Evolutionary conservation across 768 basidiomycete species (phyloP).

Genomic region (Pleurotus platypus): DNA sequence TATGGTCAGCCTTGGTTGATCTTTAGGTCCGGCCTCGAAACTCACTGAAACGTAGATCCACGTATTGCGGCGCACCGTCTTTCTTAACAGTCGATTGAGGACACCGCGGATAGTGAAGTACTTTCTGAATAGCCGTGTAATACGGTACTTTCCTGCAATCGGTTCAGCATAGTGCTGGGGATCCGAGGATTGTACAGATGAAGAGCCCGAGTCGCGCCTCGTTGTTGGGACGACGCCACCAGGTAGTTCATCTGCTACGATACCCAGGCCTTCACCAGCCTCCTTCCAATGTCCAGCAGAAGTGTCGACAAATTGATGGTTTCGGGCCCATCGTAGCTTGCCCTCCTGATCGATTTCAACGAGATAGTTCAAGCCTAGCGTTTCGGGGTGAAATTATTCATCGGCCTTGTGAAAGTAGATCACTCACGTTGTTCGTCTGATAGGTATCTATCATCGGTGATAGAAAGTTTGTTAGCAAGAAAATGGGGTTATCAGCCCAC

Average conservation of each 20-base stretch:
- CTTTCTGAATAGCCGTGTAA: slow-evolving; percentile 35
- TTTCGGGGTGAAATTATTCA: background rate
- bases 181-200: slow-evolving; percentile 19
- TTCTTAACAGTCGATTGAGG: slow-evolving; percentile 49
- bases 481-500: background rate
- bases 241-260: slow-evolving; percentile 36
- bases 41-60: slow-evolving; percentile 69
- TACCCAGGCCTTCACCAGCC: slow-evolving; percentile 50
- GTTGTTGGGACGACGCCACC: slow-evolving; percentile 11
- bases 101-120: slow-evolving; percentile 50
- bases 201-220: slow-evolving; percentile 9
- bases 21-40: slow-evolving; percentile 8
- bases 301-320: slow-evolving; percentile 56
- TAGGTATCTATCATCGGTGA: slow-evolving; percentile 39
- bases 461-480: no score
- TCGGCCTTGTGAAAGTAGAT: background rate
- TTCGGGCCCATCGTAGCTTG: slow-evolving; percentile 54
- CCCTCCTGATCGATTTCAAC: slow-evolving; percentile 53
- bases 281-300: slow-evolving; percentile 62
- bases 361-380: slow-evolving; percentile 58
- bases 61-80: slow-evolving; percentile 56
- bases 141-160: slow-evolving; percentile 26
- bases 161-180: slow-evolving; percentile 41
- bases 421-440: slow-evolving; percentile 52
- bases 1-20: background rate